These are phyloP conservation scores for Acanthochlamys bracteata DNA, from an alignment of 106 monocot genomes.

Conservation along the genomic window DNA sequence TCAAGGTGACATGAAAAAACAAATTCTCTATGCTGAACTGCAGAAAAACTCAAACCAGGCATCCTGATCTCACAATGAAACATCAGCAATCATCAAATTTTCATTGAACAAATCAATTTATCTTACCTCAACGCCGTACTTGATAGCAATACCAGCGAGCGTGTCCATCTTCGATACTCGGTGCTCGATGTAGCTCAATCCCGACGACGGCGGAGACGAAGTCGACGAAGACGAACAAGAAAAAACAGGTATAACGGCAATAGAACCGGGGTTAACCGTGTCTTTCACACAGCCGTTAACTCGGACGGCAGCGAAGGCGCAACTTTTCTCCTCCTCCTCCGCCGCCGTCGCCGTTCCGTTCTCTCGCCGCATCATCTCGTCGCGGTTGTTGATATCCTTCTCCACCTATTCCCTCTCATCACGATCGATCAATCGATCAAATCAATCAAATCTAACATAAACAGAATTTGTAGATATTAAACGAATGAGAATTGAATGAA, in stretches of 20 bases:
- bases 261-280: slow-evolving; percentile 10
- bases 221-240: slow-evolving; percentile 13
- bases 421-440: too few species aligned
- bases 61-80: neutral
- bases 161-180: slow-evolving; percentile 76
- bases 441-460: too few species aligned
- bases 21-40: too few species aligned
- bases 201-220: slow-evolving; percentile 7
- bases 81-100: neutral
- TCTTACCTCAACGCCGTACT: slow-evolving; percentile 80
- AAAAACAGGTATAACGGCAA: slow-evolving; percentile 10
- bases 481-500: too few species aligned
- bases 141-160: slow-evolving; percentile 70
- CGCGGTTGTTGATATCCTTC: too few species aligned
- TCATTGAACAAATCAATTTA: neutral
- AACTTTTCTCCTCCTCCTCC: slow-evolving; percentile 16
- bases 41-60: neutral
- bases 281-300: slow-evolving; percentile 10
- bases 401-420: too few species aligned
- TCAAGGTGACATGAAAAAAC: too few species aligned
- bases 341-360: slow-evolving; percentile 6
- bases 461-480: too few species aligned
- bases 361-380: too few species aligned
- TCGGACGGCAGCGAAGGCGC: slow-evolving; percentile 2
- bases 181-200: slow-evolving; percentile 38